A percentile compares a stretch with the other conserved stretches of the same genome.
phyloP scores from a whole-genome alignment of 352 stramenopile species.

The Phytophthora cryptogea region DNA sequence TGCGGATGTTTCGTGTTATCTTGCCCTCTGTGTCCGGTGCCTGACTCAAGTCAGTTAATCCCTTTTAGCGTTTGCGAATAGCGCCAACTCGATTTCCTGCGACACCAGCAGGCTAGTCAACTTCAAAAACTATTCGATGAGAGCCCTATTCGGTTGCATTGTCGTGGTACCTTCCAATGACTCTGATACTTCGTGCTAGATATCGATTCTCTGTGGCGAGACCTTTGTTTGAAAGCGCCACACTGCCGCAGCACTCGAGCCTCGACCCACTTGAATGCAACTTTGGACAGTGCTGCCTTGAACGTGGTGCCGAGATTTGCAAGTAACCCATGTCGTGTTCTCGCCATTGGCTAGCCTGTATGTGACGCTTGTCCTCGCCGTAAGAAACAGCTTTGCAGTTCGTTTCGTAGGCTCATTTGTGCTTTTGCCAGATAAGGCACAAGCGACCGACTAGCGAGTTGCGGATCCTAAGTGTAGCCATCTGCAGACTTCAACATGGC shows the following conservation, averaged over 20 bases:
- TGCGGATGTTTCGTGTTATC: too few species aligned
- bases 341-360: slow-evolving; percentile 15
- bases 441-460: slow-evolving; percentile 3
- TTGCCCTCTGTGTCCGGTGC: too few species aligned
- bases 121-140: too few species aligned
- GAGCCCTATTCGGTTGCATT: too few species aligned
- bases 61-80: too few species aligned
- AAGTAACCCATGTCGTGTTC: slow-evolving; percentile 24
- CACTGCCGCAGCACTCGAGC: not conserved
- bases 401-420: slow-evolving; percentile 16
- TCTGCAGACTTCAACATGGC: slow-evolving; percentile 28
- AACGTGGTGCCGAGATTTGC: slow-evolving; percentile 23
- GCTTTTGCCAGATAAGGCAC: slow-evolving; percentile 10
- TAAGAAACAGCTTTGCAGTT: not conserved
- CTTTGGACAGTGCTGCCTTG: slow-evolving; percentile 19
- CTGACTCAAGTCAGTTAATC: too few species aligned
- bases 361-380: slow-evolving; percentile 11
- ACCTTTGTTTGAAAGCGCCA: not conserved
- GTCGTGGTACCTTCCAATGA: too few species aligned
- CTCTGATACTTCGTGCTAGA: too few species aligned
- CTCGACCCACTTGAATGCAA: slow-evolving; percentile 10
- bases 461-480: slow-evolving; percentile 25
- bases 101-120: too few species aligned
- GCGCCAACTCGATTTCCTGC: too few species aligned
- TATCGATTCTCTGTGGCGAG: not conserved